Base-by-base conservation (phyloP, 2,329 filamentous ascomycete genomes). In the Colletotrichum magnum region DNA sequence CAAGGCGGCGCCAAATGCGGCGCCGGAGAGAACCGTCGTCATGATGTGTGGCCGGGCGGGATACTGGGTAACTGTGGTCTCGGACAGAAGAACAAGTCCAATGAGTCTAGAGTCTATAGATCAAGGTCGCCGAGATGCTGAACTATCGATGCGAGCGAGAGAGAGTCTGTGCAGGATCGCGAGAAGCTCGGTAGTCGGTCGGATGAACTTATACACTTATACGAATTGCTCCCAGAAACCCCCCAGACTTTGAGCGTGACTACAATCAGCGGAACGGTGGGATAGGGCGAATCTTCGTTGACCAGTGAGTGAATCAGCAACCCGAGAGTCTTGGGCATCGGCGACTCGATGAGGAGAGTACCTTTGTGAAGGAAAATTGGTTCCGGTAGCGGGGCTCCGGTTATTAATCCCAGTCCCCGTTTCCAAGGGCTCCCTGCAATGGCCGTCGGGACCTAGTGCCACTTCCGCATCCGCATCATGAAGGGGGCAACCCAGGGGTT, bases 1-100 rank as follows among this genome's bases (percentile, higher is more conserved):
- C 51, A 92, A 83, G 64, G 89, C 88, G 12, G 87, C 87, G 54
- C 91, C 91, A 72, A 92, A 92, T 53, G 85, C 82, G 48, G 84
- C 84, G 26, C 90, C 90, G 1, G 87, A 82, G 51, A 85, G 67
- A 50, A 85, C 59, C 1, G 79, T 75, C 2, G 81, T 77, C 61
- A 73, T 73, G 47, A 16, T 57, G 13, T 16, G 12, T 51, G 39
- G 36, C 36, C 39, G 3, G n/a, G 47, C 12, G 41, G 32, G 16
- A 24, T 18, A 21, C n/a, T 10, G 5, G 32, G 6, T 26, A 24
- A 24, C 50, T 28, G 21, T 21, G 7, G 39, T 15, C 4, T 21
- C 21, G 13, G n/a, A 15, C 16, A 50, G 18, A 51, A 21, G 18
- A 47, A 41, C 16, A 26, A 26, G 18, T 13, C 18, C 15, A 26